A percentile compares a stretch with the other conserved stretches of the same genome.
phyloP scores from a whole-genome alignment of 805 yeast genomes.

The Metschnikowia proteae region DNA sequence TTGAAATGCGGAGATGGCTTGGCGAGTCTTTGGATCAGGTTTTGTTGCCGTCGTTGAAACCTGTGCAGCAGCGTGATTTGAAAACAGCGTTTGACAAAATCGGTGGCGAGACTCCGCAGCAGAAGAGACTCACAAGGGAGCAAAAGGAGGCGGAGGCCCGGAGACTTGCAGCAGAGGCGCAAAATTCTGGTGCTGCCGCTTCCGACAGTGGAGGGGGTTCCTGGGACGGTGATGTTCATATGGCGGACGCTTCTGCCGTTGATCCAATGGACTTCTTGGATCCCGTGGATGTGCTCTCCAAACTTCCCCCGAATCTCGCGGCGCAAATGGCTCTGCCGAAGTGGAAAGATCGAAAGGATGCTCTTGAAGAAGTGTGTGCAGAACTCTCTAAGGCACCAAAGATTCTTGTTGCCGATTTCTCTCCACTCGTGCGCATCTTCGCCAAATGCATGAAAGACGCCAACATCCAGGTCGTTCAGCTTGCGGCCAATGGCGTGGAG shows the following conservation, averaged over 20 bases:
- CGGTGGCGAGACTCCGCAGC: slow-evolving; percentile 40
- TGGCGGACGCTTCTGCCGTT: slow-evolving; percentile 23
- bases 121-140: slow-evolving; percentile 51
- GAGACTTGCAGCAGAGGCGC: slow-evolving; percentile 11
- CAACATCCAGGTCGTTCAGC: slow-evolving; percentile 78
- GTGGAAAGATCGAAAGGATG: slow-evolving; percentile 94
- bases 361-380: slow-evolving; percentile 57
- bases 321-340: slow-evolving; percentile 54
- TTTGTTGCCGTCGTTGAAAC: slow-evolving; percentile 71
- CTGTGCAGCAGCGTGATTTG: slow-evolving; percentile 87
- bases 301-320: slow-evolving; percentile 61
- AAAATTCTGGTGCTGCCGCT: slow-evolving; percentile 9
- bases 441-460: slow-evolving; percentile 83
- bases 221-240: slow-evolving; percentile 20
- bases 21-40: slow-evolving; percentile 58
- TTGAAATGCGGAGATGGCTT: slow-evolving; percentile 70
- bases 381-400: slow-evolving; percentile 52
- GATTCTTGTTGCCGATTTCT: slow-evolving; percentile 58
- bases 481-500: slow-evolving; percentile 67
- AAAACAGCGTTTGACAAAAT: slow-evolving; percentile 60
- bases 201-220: slow-evolving; percentile 6
- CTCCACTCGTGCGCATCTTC: slow-evolving; percentile 56
- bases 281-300: slow-evolving; percentile 62
- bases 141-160: slow-evolving; percentile 45
- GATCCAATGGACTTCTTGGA: slow-evolving; percentile 73